Conservation (phyloP, 1,139 yeast species). For the Spathaspora sp. region DNA sequence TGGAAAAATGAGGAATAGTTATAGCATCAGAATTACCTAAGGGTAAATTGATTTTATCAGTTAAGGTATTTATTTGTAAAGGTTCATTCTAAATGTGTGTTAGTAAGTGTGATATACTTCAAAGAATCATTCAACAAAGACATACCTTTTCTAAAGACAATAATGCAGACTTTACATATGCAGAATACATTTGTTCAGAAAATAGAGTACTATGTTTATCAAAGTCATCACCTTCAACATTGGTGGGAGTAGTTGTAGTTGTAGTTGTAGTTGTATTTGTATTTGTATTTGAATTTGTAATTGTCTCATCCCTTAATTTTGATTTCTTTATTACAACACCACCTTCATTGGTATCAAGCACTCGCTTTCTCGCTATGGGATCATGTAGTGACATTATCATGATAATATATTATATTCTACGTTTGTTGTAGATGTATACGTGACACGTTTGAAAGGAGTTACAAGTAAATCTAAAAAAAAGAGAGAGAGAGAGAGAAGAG, state of each 20-base stretch:
- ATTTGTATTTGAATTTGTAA: not conserved
- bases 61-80: slow-evolving; percentile 34
- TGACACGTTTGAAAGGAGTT: not conserved
- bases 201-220: slow-evolving; percentile 20
- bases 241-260: not conserved
- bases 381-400: slow-evolving; percentile 34
- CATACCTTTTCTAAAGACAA: slow-evolving; percentile 65
- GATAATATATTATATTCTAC: slow-evolving; percentile 1
- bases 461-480: no score
- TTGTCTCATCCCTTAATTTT: slow-evolving; percentile 6
- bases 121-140: slow-evolving; percentile 19
- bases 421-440: not conserved
- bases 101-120: slow-evolving; percentile 16
- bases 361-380: slow-evolving; percentile 28
- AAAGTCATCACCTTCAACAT: slow-evolving; percentile 1
- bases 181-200: slow-evolving; percentile 58
- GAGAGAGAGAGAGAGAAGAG: not conserved
- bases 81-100: slow-evolving; percentile 33
- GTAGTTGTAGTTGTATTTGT: not conserved
- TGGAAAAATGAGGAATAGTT: slow-evolving; percentile 32
- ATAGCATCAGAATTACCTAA: slow-evolving; percentile 34
- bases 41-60: slow-evolving; percentile 39
- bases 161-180: slow-evolving; percentile 67
- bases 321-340: slow-evolving; percentile 12
- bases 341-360: slow-evolving; percentile 12